Evolutionary conservation across 805 yeast species (phyloP), one percentile per base, ranked within the genome.

Genomic region (Candida xyloterini): DNA sequence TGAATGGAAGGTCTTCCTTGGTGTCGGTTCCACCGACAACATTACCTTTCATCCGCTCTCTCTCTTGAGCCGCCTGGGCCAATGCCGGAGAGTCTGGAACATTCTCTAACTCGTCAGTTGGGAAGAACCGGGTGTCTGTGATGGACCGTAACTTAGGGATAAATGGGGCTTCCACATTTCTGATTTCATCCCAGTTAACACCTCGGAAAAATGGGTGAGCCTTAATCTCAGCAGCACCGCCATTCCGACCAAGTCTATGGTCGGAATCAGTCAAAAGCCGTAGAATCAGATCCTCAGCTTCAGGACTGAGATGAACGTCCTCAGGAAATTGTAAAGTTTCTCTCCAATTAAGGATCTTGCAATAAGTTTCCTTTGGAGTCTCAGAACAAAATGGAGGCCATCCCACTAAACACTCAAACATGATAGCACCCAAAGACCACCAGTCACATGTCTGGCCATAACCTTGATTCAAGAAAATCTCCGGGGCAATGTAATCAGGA

Each of bases 321-420:
- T 88, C 96, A 1, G 97, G 97, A 55, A 89, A 84, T 43, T 79
- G 82, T 55, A 89, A 67, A 1, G 95, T 80, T 57, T 89, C 95
- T 56, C 82, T 87, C 90, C 95, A 89, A 61, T 86, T 86, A 58
- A 89, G 71, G 55, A 89, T 89, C 73, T 90, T 89, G 40, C 90
- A 75, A 63, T 89, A 89, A 0, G 97, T 89, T 52, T 89, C 97
- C 46, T 87, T 95, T 9, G 96, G 95, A 9, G 95, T 85, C 56
- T 89, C 96, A 0, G 93, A 81, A 66, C 96, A 89, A 63, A 89
- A 89, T 33, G 97, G 97, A 18, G 97, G 96, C 95, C 96, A 89
- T 23, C 97, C 97, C 44, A 89, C 85, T 46, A 89, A 68, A 67
- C 97, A 89, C 71, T 89, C 97, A 63, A 84, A 89, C 97, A 89